These are phyloP conservation scores for Phlebopus sp. DNA, from an alignment of 1,284 basidiomycete species.

Conservation along the genomic window DNA sequence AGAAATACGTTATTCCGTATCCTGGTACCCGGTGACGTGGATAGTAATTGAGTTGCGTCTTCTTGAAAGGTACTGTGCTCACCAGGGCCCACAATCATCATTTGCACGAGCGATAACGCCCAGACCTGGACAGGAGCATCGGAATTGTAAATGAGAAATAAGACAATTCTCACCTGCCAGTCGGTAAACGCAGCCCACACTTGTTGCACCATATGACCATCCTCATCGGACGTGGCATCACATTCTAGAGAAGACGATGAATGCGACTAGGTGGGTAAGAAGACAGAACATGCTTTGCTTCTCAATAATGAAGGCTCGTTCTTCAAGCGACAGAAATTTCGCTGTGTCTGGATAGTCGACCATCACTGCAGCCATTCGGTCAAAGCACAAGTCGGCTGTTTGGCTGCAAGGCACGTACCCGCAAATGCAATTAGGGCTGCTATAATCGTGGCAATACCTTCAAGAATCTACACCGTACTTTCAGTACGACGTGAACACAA, in stretches of 20 bases:
- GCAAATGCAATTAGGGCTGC: conserved; percentile 25
- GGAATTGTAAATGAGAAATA: background rate
- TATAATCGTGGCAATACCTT: conserved; percentile 35
- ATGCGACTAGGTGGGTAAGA: background rate
- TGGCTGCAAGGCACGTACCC: conserved; percentile 15
- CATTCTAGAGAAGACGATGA: conserved; percentile 37
- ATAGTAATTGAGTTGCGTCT: conserved; percentile 2
- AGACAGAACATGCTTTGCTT: conserved; percentile 46
- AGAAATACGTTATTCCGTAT: conserved; percentile 57
- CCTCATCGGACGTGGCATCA: conserved; percentile 61
- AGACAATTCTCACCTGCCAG: conserved; percentile 49
- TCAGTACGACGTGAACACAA: background rate
- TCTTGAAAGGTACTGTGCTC: conserved; percentile 25
- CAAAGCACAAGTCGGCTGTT: background rate
- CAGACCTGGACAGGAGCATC: conserved; percentile 37
- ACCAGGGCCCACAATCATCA: conserved; percentile 57
- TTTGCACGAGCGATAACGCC: conserved; percentile 54
- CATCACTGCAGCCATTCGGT: conserved; percentile 26
- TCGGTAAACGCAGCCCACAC: conserved; percentile 52
- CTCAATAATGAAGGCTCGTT: conserved; percentile 41
- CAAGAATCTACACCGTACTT: conserved; percentile 31
- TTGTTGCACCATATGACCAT: conserved; percentile 51
- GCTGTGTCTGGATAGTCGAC: conserved; percentile 44
- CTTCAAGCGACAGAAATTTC: conserved; percentile 42
- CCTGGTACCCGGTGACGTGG: conserved; percentile 27